Evolutionary conservation across 257 asterid species (phyloP).

Genomic region (Solanum tarijense): DNA sequence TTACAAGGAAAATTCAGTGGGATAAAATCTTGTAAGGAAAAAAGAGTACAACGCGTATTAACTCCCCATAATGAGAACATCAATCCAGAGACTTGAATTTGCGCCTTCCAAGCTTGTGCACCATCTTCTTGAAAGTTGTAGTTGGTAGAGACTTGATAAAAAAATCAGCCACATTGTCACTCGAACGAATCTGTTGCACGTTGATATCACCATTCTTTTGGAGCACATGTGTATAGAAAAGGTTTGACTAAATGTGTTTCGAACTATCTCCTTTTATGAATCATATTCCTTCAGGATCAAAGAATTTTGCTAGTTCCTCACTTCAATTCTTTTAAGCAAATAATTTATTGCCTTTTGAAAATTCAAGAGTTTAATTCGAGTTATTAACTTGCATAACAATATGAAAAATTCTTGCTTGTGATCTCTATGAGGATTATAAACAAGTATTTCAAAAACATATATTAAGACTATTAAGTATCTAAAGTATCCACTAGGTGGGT

Average conservation of each 20-base stretch:
- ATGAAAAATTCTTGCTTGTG: background rate
- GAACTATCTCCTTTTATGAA: background rate
- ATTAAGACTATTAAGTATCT: no score
- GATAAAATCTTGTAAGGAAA: no score
- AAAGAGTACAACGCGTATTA: background rate
- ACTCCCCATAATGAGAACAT: background rate
- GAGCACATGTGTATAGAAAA: background rate
- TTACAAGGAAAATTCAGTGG: no score
- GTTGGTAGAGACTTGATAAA: background rate
- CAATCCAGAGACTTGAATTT: background rate
- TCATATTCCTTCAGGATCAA: background rate
- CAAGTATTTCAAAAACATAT: no score
- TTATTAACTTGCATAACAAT: background rate
- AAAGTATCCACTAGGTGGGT: no score
- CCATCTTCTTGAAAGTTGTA: background rate
- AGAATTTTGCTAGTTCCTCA: no score
- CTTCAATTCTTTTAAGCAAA: background rate
- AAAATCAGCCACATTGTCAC: fast-evolving
- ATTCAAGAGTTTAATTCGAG: background rate
- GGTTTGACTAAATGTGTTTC: background rate
- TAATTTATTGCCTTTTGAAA: no score
- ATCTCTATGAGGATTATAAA: background rate
- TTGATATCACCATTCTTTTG: background rate
- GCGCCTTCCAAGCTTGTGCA: background rate
- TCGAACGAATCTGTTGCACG: background rate